Evolutionary conservation across 202 grass and related monocot species (phyloP), one percentile per base, ranked within the genome.

Genomic region (Panicum hallii): DNA sequence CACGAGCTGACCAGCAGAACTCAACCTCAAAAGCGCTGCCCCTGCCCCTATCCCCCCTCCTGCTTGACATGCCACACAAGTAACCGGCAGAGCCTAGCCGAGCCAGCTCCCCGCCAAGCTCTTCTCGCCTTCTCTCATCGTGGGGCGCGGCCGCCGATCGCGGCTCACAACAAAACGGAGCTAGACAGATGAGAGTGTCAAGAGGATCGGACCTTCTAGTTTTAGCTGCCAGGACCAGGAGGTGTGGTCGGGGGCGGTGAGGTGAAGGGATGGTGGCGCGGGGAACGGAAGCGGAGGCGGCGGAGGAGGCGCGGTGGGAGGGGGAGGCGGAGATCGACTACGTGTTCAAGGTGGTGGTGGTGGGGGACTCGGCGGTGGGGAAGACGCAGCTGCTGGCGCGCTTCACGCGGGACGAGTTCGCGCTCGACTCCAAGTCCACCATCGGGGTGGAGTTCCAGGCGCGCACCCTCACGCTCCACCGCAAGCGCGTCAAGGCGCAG

Each of bases 381-480:
- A 97, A 97, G 90, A 94, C 90, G 85, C 94, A 97, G 88, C 63
- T 97, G 81, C 92, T 97, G 17, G 88, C 88, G 48, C 76, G 94
- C 17, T 97, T 94, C 87, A 80, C 94, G 45, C 89, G 89, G 65
- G 92, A 97, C 64, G 79, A 97, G 50, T 97, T 97, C 84, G 87
- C 87, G 75, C 82, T 96, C 64, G 91, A 96, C 79, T 96, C 91
- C 74, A 93, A 93, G 80, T 85, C 93, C 73, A 96, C 90, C 57
- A 96, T 96, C 61, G 93, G 93, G 2, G 93, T 96, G 12, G 91
- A 96, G 91, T 96, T 96, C 90, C 95, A 98, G 82, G 90, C 95
- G 0, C 77, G 92, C 43, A 93, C 90, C 0, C 88, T 98, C 82
- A 85, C 80, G 10, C 75, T 97, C 73, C 75, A 86, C 66, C 86